Evolutionary conservation across 768 basidiomycete species (phyloP), one percentile per base, ranked within the genome.

Genomic region (Tylopilus sp.): DNA sequence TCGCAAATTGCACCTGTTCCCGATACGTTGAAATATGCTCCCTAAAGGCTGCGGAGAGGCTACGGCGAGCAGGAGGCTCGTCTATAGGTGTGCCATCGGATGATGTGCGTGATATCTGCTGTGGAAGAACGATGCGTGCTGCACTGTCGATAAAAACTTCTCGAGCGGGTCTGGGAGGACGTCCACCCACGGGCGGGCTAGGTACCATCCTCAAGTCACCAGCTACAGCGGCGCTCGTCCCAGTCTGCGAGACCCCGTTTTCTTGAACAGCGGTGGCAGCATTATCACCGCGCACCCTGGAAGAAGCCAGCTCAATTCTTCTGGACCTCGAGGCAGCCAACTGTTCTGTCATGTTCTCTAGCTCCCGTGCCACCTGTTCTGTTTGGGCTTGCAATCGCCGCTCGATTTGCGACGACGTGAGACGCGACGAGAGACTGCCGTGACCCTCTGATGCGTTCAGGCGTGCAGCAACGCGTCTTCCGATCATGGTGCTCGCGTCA

Each of bases 401-500:
- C 33, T 68, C 68, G 1, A 71, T 48, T 40, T 53, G 61, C 33
- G 63, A 55, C 30, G 63, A 40, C 39, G 66, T 51, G 6, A 60
- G 48, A 36, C 63, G 55, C 12, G 60, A 52, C 25, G 51, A 58
- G 43, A 58, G 57, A 28, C 52, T 53, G 17, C 44, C 39, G 1
- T 56, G 64, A n/a, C 46, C 33, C 6, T 66, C 57, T 30, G 64
- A 45, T 33, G 57, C 52, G 26, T 51, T 57, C 18, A 59, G 48
- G 48, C 68, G 68, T 3, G 70, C 70, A 3, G 69, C 65, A 39
- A 69, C 68, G 35, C 67, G 68, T 23, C 70, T 63, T 31, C 68
- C 68, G 17, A 71, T 70, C 66, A 69, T 64, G 4, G 68, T 69
- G 10, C 56, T 66, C 15, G 70, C 53, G 9, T 69, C 68, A n/a